phyloP scores from a whole-genome alignment of 306 rosid species.

The Carpinus fangiana region DNA sequence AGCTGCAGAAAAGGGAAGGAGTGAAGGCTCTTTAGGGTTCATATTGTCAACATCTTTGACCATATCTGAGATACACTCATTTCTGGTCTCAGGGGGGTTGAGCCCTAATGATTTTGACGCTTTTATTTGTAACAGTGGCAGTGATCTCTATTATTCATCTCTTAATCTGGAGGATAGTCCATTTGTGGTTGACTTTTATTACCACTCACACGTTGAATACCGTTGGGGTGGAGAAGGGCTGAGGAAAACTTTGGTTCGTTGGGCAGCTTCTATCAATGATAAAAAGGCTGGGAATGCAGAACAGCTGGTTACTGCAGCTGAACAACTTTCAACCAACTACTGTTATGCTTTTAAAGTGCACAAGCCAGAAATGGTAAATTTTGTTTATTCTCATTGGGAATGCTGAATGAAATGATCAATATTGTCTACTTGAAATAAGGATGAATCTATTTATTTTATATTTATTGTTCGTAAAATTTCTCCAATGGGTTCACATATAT shows the following conservation, averaged over 20 bases:
- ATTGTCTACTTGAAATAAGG: constrained; percentile 13
- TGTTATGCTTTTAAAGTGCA: constrained; percentile 84
- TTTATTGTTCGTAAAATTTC: neutral
- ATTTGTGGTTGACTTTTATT: constrained; percentile 91
- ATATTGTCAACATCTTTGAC: constrained; percentile 86
- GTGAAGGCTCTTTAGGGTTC: constrained; percentile 90
- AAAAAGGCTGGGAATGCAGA: constrained; percentile 51
- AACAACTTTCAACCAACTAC: constrained; percentile 88
- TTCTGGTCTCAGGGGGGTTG: constrained; percentile 71
- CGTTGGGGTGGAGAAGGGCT: constrained; percentile 99
- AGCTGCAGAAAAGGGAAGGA: constrained; percentile 71
- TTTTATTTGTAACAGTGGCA: constrained; percentile 95
- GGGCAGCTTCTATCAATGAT: constrained; percentile 69
- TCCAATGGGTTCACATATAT: constrained; percentile 10
- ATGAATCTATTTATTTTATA: constrained; percentile 12
- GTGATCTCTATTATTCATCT: constrained; percentile 96
- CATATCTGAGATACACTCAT: constrained; percentile 81
- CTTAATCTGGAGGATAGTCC: constrained; percentile 70
- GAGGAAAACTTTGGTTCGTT: constrained; percentile 89
- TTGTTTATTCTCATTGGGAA: constrained; percentile 17
- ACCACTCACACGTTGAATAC: constrained; percentile 94
- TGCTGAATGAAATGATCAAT: constrained; percentile 18
- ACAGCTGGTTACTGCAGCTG: constrained; percentile 65
- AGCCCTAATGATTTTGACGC: constrained; percentile 91
- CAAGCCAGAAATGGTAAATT: constrained; percentile 70